Evolutionary conservation across 2,329 filamentous ascomycete genomes (phyloP).

Genomic region (Talaromyces sp.): DNA sequence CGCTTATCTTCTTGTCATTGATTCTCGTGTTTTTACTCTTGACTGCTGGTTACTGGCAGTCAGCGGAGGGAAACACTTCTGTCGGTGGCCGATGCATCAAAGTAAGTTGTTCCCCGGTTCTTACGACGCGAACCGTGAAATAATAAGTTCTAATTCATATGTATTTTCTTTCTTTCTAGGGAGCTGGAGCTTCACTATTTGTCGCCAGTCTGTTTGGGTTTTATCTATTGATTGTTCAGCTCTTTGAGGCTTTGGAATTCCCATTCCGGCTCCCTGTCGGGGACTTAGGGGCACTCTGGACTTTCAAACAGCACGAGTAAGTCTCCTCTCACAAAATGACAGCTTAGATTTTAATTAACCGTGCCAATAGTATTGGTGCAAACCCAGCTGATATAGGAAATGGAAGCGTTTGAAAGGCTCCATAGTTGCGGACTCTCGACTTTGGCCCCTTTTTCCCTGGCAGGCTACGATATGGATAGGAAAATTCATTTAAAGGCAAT

Average conservation of each 20-base stretch:
- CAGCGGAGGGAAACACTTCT: conserved; percentile 42
- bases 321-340: background rate
- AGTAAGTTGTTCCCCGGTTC: conserved; percentile 19
- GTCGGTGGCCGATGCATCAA: conserved; percentile 31
- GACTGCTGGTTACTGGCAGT: conserved; percentile 58
- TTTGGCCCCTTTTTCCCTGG: background rate
- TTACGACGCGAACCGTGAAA: background rate
- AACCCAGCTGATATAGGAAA: background rate
- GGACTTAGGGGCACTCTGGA: conserved; percentile 22
- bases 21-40: conserved; percentile 58
- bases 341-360: background rate
- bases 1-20: conserved; percentile 66
- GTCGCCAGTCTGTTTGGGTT: conserved; percentile 49
- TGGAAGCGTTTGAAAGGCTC: background rate
- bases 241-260: conserved; percentile 54
- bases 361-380: background rate
- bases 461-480: background rate
- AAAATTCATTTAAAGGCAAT: background rate
- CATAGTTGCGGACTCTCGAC: background rate
- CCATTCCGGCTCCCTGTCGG: conserved; percentile 50
- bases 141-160: background rate
- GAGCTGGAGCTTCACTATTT: conserved; percentile 50
- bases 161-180: conserved; percentile 22
- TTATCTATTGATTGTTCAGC: conserved; percentile 54
- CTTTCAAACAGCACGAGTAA: background rate